phyloP scores from a whole-genome alignment of 768 basidiomycete species.

The Hypholoma fasciculare region DNA sequence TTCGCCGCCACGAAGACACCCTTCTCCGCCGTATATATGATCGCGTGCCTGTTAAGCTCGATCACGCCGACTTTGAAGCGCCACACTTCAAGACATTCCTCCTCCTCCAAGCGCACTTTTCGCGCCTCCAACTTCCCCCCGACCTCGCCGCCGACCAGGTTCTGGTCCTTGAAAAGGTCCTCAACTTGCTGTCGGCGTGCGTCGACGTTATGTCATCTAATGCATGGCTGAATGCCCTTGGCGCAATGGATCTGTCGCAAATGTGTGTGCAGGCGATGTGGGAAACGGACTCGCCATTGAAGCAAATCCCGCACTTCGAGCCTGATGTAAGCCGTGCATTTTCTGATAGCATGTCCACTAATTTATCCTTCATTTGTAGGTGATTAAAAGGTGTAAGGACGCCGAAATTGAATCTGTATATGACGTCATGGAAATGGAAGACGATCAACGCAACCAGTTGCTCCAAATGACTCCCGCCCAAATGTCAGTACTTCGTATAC shows the following conservation, averaged over 20 bases:
- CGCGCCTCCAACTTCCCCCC: slow-evolving; percentile 86
- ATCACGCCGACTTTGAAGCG: slow-evolving; percentile 79
- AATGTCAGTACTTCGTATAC: slow-evolving; percentile 58
- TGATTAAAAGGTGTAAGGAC: slow-evolving; percentile 81
- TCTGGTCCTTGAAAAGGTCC: slow-evolving; percentile 84
- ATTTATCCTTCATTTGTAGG: slow-evolving; percentile 35
- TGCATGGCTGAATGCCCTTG: slow-evolving; percentile 90
- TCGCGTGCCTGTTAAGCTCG: slow-evolving; percentile 94
- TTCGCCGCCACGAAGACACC: slow-evolving; percentile 89
- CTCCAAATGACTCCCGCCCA: slow-evolving; percentile 83
- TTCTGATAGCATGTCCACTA: not conserved
- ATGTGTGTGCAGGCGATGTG: slow-evolving; percentile 99
- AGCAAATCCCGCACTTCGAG: slow-evolving; percentile 97
- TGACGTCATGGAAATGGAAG: slow-evolving; percentile 98
- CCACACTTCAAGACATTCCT: slow-evolving; percentile 99
- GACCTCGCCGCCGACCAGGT: slow-evolving; percentile 93
- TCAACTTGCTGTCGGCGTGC: slow-evolving; percentile 90
- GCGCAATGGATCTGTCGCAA: slow-evolving; percentile 97
- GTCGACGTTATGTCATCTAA: slow-evolving; percentile 99
- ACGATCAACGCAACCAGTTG: slow-evolving; percentile 78
- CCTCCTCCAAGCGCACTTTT: slow-evolving; percentile 95
- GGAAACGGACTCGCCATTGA: slow-evolving; percentile 95
- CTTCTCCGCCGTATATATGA: slow-evolving; percentile 91
- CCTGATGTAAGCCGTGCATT: slow-evolving; percentile 56
- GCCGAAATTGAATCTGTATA: slow-evolving; percentile 88